Base-by-base conservation (phyloP, 768 basidiomycete genomes). In the Trametopsis cervina region DNA sequence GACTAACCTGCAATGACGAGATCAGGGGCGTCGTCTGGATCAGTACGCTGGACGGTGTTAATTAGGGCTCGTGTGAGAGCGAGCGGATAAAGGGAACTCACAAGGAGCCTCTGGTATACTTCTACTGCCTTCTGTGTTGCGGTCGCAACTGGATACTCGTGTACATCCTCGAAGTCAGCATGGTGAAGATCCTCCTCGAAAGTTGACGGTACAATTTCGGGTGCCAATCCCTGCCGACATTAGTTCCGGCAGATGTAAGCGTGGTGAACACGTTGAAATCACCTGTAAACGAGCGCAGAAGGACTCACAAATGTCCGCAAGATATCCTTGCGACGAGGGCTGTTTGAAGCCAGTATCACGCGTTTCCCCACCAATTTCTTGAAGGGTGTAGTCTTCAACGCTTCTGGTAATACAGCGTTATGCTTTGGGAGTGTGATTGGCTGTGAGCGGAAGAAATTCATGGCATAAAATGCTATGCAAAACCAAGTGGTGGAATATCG, bases 271-370 rank as follows among this genome's bases (percentile, higher is more conserved):
- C 37, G 45, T 23, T 22, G 24, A 33, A 40, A 44, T 35, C 17
- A 29, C 26, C 7, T 23, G 20, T 21, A 23, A 12, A 35, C 22
- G 10, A 22, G 18, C n/a, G 17, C 40, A 29, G 7, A 29, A 5
- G 3, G 41, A 76, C 85, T 60, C 64, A 93, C 91, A 57, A 86
- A 77, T 4, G 76, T 83, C 46, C 71, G 74, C 18, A 97, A 76
- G 50, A 95, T 90, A 46, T 92, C 90, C 59, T 77, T 81, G 58
- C 93, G 73, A 55, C 93, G 75, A 1, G 91, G 89, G 56, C 89
- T 93, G 48, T 79, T 82, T 4, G 92, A 95, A 0, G 93, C 93
- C 1, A 97, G 73, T 2, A 96, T 68, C 40, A 97, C 76, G 2
- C 88, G 75, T 61, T 91, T 93, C 18, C 78, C 81, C 33, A 71